Conservation (phyloP, 441 rosid species). For the Omphalea diandra region DNA sequence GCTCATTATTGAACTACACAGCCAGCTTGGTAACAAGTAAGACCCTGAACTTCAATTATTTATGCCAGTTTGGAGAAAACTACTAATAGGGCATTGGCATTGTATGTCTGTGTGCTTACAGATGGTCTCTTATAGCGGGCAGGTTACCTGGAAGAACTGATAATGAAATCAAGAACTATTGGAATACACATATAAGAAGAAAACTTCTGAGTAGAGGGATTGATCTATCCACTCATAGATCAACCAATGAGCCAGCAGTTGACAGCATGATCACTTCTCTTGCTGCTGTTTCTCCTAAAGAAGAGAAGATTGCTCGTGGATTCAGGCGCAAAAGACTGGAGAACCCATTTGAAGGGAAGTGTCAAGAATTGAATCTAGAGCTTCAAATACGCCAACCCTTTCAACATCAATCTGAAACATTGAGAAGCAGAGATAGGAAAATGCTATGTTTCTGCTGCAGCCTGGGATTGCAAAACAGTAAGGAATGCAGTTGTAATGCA, state of each 20-base stretch:
- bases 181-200: too few relatives aligned
- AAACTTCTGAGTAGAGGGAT: slow-evolving; percentile 10
- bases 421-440: slow-evolving; percentile 17
- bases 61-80: neutral
- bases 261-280: neutral
- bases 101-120: slow-evolving; percentile 12
- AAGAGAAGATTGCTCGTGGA: slow-evolving; percentile 8
- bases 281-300: slow-evolving; percentile 13
- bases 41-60: neutral
- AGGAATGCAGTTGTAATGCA: slow-evolving; percentile 45
- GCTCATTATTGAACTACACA: slow-evolving; percentile 75
- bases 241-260: slow-evolving; percentile 41
- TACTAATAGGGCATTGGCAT: neutral
- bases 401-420: slow-evolving; percentile 29
- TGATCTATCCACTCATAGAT: slow-evolving; percentile 72
- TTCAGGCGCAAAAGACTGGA: slow-evolving; percentile 33
- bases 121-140: slow-evolving; percentile 87
- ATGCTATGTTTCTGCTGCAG: slow-evolving; percentile 53
- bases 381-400: slow-evolving; percentile 65
- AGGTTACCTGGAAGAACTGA: too few relatives aligned
- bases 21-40: slow-evolving; percentile 89
- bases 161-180: too few relatives aligned
- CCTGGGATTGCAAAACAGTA: slow-evolving; percentile 47
- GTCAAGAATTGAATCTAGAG: slow-evolving; percentile 70
- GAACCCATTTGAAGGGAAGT: slow-evolving; percentile 30